Base-by-base conservation (phyloP, 441 rosid genomes). In the Gossypium laxum region DNA sequence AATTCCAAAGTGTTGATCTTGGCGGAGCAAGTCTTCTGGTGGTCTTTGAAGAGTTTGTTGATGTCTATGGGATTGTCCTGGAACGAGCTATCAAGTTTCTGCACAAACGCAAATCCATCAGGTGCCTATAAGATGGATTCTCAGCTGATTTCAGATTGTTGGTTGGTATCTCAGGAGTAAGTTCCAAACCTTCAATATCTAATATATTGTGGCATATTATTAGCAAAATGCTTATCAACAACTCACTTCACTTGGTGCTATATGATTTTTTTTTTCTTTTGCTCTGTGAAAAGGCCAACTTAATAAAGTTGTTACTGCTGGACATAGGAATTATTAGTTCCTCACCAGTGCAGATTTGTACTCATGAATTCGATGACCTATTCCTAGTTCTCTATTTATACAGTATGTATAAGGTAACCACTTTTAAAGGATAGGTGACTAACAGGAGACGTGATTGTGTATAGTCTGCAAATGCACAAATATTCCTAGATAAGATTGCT, bases 21-120 rank as follows among this genome's bases (percentile, higher is more conserved):
- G 78, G 81, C 87, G 17, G 91, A 87, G 19, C 79, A 77, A 66
- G 55, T 77, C 32, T 87, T 82, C 73, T 87, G 88, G 88, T 77
- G 82, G 54, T 73, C 85, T 8, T 63, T 87, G 76, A 85, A 82
- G 83, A 72, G 73, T 55, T 76, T 87, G 78, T 70, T 87, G 68
- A 56, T 65, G 24, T 85, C 82, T 38, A 79, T 83, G 82, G 87
- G 84, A 41, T 52, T 85, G 77, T 82, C 83, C 34, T 83, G 77
- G 77, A 66, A 61, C 71, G 87, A 75, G 57, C 72, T 80, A 62
- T 70, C 65, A 67, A 77, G 73, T 59, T 76, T 74, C 21, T 70
- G 14, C 21, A 67, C 56, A 15, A 32, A 69, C 55, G 80, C 62
- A 61, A 75, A 78, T 66, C 79, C 71, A 66, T 76, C 68, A 28